Conservation (phyloP, 2,329 filamentous ascomycete genomes). For the Penicillium fuscoglaucum region DNA sequence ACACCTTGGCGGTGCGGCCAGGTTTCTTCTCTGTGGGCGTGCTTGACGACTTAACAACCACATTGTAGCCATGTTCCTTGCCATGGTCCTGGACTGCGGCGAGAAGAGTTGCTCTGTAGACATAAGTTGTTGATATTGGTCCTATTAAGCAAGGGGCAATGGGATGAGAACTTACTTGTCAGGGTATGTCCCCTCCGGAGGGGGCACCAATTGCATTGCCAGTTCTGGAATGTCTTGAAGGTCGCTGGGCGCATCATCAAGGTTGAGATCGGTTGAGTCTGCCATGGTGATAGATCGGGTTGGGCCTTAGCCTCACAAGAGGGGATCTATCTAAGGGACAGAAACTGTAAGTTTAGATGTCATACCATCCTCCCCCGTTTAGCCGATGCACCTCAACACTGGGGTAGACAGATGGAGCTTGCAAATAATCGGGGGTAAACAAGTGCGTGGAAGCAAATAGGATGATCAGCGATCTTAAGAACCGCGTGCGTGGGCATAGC, state of each 20-base stretch:
- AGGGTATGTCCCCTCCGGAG: constrained; percentile 47
- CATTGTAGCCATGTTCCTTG: constrained; percentile 47
- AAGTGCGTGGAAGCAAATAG: constrained; percentile 45
- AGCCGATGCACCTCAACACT: constrained; percentile 4
- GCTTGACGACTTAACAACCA: constrained; percentile 49
- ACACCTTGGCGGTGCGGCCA: constrained; percentile 46
- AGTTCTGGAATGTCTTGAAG: constrained; percentile 48
- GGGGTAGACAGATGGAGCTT: constrained; percentile 13
- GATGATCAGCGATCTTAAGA: constrained; percentile 22
- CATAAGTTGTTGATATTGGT: constrained; percentile 11
- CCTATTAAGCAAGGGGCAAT: background rate
- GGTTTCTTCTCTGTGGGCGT: constrained; percentile 49
- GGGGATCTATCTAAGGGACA: constrained; percentile 1
- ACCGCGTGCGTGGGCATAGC: constrained; percentile 43
- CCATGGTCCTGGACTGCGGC: constrained; percentile 44
- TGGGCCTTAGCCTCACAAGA: constrained; percentile 19
- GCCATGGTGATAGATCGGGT: constrained; percentile 36
- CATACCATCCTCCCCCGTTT: constrained; percentile 22
- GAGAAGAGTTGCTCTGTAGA: constrained; percentile 37
- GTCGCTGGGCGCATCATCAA: constrained; percentile 46
- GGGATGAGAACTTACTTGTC: constrained; percentile 37
- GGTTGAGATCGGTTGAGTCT: constrained; percentile 44
- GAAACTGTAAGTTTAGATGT: constrained; percentile 18
- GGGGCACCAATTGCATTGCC: constrained; percentile 44
- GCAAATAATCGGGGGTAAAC: constrained; percentile 22